Evolutionary conservation across 441 rosid genomes (phyloP).

Genomic region (Populus hybrid): DNA sequence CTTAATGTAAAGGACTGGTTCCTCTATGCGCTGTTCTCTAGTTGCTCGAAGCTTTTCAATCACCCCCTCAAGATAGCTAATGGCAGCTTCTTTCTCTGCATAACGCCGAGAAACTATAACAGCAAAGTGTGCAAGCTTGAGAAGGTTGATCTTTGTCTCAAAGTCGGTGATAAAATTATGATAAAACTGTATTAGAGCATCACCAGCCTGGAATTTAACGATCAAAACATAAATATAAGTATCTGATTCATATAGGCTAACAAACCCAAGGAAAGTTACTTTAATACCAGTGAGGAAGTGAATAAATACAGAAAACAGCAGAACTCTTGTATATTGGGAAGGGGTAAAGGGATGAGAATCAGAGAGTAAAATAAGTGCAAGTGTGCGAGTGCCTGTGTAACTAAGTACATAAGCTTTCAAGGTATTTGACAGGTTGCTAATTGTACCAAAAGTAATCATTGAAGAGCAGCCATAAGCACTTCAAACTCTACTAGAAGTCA

Average conservation of each 20-base stretch:
- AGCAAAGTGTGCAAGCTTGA: conserved; percentile 91
- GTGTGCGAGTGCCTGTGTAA: neutral
- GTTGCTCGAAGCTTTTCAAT: conserved; percentile 81
- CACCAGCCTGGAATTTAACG: conserved; percentile 64
- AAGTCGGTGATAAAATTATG: conserved; percentile 88
- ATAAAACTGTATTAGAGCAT: conserved; percentile 86
- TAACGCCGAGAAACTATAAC: conserved; percentile 83
- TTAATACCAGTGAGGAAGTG: neutral
- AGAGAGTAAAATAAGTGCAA: neutral
- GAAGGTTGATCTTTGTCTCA: conserved; percentile 93
- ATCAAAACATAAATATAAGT: neutral
- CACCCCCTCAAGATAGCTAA: conserved; percentile 69
- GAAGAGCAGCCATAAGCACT: neutral
- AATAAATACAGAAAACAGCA: neutral
- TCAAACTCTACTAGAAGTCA: neutral
- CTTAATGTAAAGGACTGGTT: conserved; percentile 80
- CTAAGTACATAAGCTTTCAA: neutral
- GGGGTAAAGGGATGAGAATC: neutral
- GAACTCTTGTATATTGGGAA: neutral
- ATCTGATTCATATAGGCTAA: neutral
- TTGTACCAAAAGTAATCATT: neutral
- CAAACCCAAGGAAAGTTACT: neutral
- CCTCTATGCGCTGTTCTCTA: conserved; percentile 69
- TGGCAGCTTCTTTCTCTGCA: conserved; percentile 83
- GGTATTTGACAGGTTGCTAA: neutral